Evolutionary conservation across 1,284 basidiomycete species (phyloP), one percentile per base, ranked within the genome.

Genomic region (Polyporus tsugae): DNA sequence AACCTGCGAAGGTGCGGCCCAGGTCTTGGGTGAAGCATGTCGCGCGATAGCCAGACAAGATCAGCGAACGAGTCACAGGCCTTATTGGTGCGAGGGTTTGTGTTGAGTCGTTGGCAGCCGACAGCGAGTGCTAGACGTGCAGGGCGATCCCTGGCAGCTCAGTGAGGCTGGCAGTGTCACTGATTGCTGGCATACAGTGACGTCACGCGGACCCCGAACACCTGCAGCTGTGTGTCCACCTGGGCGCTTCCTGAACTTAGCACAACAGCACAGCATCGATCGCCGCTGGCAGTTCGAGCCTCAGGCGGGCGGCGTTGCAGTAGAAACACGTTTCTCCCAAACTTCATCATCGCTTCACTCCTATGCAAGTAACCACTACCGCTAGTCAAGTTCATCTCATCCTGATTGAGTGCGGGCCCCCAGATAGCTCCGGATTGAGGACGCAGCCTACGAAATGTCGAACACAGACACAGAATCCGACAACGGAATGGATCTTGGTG

Each of bases 401-500:
- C 4, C 46, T 49, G 7, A 49, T 11, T 25, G n/a, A 4, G 22
- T 10, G n/a, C 9, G 2, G 10, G 0, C 46, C 15, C n/a, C n/a
- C 46, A 49, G 46, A 22, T 25, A 25, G 46, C 6, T 11, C n/a
- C 19, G n/a, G n/a, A n/a, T 49, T n/a, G 10, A 22, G 46, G 2
- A 42, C 4, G 2, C 11, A 22, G 22, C n/a, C 15, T n/a, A 63
- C 55, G 62, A 44, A 62, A 66, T 29, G 58, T 39, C 61, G n/a
- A 61, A 19, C 25, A 52, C 58, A 52, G 66, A 68, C 39, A 13
- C 38, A 15, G 66, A 67, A 35, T 59, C 58, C 58, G 77, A 78
- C 4, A 70, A 29, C 0, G 71, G 74, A 15, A 67, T 84, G 11
- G 74, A 65, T 15, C 80, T 84, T 0, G 78, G 74, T 25, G 59